phyloP scores from a whole-genome alignment of 1,284 basidiomycete species.

The Moesziomyces parantarcticus region DNA sequence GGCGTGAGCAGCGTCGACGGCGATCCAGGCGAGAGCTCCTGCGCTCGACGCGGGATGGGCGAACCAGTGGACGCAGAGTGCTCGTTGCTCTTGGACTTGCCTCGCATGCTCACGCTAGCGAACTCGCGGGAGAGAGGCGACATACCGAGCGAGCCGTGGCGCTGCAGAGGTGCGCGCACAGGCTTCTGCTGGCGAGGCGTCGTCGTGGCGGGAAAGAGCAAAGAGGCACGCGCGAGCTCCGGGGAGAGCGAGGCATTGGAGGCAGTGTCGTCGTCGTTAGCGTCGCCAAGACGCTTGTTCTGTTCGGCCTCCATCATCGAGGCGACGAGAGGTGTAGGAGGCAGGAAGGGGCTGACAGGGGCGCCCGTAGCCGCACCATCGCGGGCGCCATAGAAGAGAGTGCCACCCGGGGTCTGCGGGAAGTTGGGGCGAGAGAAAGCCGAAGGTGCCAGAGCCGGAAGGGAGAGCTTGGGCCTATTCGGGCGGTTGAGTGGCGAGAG shows the following conservation, averaged over 20 bases:
- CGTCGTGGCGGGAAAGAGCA: constrained; percentile 22
- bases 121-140: constrained; percentile 55
- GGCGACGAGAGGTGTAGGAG: constrained; percentile 56
- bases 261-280: constrained; percentile 6
- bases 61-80: constrained; percentile 27
- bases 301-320: constrained; percentile 51
- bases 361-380: constrained; percentile 59
- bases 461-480: constrained; percentile 38
- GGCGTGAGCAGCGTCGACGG: constrained; percentile 50
- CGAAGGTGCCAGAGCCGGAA: constrained; percentile 29
- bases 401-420: constrained; percentile 58
- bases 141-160: constrained; percentile 52
- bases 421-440: constrained; percentile 45
- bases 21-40: constrained; percentile 30
- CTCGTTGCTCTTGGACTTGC: constrained; percentile 48
- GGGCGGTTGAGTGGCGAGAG: constrained; percentile 32
- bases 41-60: constrained; percentile 30
- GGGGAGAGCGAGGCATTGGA: constrained; percentile 22
- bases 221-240: constrained; percentile 9
- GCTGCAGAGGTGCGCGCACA: constrained; percentile 35
- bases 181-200: constrained; percentile 30
- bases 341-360: constrained; percentile 60
- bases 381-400: constrained; percentile 52
- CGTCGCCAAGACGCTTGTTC: constrained; percentile 15
- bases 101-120: constrained; percentile 51